Conservation (phyloP, 2,329 filamentous ascomycete species). For the Teratosphaeria zuluensis region DNA sequence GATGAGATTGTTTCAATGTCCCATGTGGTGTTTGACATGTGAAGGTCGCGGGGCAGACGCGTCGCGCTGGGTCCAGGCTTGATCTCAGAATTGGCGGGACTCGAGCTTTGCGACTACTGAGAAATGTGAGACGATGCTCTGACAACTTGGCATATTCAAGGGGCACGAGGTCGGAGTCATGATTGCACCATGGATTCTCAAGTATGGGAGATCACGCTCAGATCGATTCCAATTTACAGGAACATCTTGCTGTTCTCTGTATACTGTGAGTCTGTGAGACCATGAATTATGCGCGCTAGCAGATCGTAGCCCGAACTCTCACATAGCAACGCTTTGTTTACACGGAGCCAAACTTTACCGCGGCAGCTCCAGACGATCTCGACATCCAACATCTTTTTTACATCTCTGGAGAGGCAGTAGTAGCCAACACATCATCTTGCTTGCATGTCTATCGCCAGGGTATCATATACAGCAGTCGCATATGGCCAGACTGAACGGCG, state of each 20-base stretch:
- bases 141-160: too few relatives aligned
- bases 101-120: neutral
- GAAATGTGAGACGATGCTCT: too few relatives aligned
- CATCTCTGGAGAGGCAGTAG: neutral
- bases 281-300: neutral
- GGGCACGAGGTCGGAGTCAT: too few relatives aligned
- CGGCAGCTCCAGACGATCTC: neutral
- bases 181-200: too few relatives aligned
- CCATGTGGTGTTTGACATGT: neutral
- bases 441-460: neutral
- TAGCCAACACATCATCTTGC: neutral
- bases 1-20: neutral
- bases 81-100: neutral
- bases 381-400: neutral
- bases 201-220: neutral
- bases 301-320: neutral
- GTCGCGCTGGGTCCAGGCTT: neutral
- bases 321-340: neutral
- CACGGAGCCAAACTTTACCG: neutral
- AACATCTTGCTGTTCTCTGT: neutral
- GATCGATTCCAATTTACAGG: neutral
- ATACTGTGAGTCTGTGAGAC: neutral
- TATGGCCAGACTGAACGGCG: slow-evolving; percentile 70
- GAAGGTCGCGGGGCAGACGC: neutral
- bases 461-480: slow-evolving; percentile 8